Evolutionary conservation across 2,329 filamentous ascomycete species (phyloP).

Genomic region (Pseudogymnoascus verrucosus): DNA sequence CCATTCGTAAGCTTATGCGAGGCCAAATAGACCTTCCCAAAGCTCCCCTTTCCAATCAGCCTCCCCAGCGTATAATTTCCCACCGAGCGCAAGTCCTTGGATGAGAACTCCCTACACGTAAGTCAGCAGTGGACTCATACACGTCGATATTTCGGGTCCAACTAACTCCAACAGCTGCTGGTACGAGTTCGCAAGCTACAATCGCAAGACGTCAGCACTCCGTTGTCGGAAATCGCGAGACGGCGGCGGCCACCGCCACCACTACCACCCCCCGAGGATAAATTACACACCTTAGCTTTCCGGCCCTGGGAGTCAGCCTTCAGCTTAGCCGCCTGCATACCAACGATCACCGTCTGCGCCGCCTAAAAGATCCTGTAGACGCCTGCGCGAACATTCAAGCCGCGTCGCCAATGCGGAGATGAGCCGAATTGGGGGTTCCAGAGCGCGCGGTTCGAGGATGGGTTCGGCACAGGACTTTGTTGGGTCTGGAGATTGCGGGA

Average conservation of each 20-base stretch:
- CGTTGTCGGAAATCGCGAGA: slow-evolving; percentile 18
- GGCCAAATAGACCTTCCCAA: slow-evolving; percentile 96
- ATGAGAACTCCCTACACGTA: slow-evolving; percentile 73
- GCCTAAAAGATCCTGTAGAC: slow-evolving; percentile 22
- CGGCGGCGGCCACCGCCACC: background rate
- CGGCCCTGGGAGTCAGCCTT: slow-evolving; percentile 51
- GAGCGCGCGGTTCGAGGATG: background rate
- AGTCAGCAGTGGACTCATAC: slow-evolving; percentile 17
- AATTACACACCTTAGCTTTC: slow-evolving; percentile 47
- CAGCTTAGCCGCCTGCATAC: slow-evolving; percentile 44
- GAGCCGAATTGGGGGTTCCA: background rate
- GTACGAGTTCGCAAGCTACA: slow-evolving; percentile 90
- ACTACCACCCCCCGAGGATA: background rate
- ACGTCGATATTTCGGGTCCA: background rate
- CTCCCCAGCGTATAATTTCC: slow-evolving; percentile 90
- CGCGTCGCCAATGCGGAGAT: slow-evolving; percentile 12
- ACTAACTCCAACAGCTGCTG: slow-evolving; percentile 89
- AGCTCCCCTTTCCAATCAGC: slow-evolving; percentile 93
- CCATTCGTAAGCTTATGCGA: slow-evolving; percentile 97
- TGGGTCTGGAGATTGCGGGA: background rate
- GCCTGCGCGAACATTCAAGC: slow-evolving; percentile 24
- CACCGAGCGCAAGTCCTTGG: slow-evolving; percentile 81
- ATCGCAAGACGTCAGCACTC: slow-evolving; percentile 28
- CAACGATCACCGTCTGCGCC: slow-evolving; percentile 29
- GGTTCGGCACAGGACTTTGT: background rate